These are phyloP conservation scores for Nakaseomyces delphensis DNA, from an alignment of 1,139 yeast species.

Conservation along the genomic window DNA sequence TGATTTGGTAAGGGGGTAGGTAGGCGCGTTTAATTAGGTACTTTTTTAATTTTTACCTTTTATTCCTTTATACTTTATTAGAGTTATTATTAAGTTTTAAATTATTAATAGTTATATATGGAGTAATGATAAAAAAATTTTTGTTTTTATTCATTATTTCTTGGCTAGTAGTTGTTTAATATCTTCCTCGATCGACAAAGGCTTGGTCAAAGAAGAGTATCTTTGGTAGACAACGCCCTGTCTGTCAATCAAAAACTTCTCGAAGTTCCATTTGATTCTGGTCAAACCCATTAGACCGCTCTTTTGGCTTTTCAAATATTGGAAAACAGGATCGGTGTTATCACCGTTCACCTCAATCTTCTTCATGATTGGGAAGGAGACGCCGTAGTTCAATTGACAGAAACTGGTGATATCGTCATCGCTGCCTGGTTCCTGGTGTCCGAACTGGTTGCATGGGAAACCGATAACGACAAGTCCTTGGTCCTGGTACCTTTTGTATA, in stretches of 20 bases:
- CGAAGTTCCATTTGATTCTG: conserved; percentile 93
- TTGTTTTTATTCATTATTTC: background rate
- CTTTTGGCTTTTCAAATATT: conserved; percentile 52
- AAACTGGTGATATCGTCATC: conserved; percentile 55
- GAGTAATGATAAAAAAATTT: no score
- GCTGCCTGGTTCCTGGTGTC: conserved; percentile 76
- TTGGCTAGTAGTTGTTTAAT: conserved; percentile 39
- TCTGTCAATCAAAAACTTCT: conserved; percentile 71
- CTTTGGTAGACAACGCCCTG: conserved; percentile 67
- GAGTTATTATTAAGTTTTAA: no score
- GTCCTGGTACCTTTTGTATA: conserved; percentile 69
- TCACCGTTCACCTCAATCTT: conserved; percentile 87
- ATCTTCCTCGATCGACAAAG: conserved; percentile 45
- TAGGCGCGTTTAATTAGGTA: no score
- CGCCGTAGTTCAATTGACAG: conserved; percentile 66
- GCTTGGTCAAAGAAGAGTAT: conserved; percentile 61
- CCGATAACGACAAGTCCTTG: conserved; percentile 74
- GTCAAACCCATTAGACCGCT: conserved; percentile 64
- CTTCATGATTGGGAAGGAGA: conserved; percentile 78
- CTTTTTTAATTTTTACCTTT: no score
- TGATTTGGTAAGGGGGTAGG: no score
- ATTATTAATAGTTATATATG: no score
- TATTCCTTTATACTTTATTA: no score
- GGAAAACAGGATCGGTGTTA: conserved; percentile 70
- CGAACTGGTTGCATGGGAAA: conserved; percentile 91